Evolutionary conservation across 345 rosid species (phyloP).

Genomic region (Microthlaspi erraticum): DNA sequence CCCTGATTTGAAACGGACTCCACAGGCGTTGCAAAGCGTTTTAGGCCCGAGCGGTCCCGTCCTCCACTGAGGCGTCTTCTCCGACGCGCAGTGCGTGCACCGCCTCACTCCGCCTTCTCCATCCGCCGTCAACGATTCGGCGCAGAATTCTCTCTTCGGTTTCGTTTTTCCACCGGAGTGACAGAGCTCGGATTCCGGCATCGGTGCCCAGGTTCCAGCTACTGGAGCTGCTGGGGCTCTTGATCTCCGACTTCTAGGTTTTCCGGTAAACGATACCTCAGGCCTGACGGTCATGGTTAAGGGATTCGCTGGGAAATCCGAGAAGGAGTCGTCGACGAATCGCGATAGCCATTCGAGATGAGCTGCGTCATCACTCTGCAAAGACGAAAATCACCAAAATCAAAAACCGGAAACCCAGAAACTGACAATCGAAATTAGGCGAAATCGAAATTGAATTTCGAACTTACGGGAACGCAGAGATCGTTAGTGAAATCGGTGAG

Average conservation of each 20-base stretch:
- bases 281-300: slow-evolving; percentile 45
- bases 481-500: slow-evolving; percentile 62
- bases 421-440: neutral
- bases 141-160: slow-evolving; percentile 25
- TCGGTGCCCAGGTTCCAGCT: slow-evolving; percentile 45
- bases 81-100: slow-evolving; percentile 80
- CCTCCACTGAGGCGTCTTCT: slow-evolving; percentile 90
- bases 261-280: slow-evolving; percentile 51
- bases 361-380: slow-evolving; percentile 81
- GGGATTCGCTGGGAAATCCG: slow-evolving; percentile 57
- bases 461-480: slow-evolving; percentile 65
- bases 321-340: slow-evolving; percentile 75
- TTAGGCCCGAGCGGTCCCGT: slow-evolving; percentile 84
- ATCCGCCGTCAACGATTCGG: slow-evolving; percentile 33
- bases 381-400: neutral
- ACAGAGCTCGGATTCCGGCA: slow-evolving; percentile 41
- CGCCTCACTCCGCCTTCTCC: slow-evolving; percentile 58
- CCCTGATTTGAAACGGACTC: slow-evolving; percentile 79
- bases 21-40: slow-evolving; percentile 82
- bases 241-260: slow-evolving; percentile 59
- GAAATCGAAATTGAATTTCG: neutral
- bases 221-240: slow-evolving; percentile 40
- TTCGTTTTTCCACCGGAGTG: slow-evolving; percentile 40
- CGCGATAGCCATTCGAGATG: slow-evolving; percentile 86
- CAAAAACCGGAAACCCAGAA: neutral